A percentile compares a stretch with the other conserved stretches of the same genome.
phyloP scores from a whole-genome alignment of 164 flowering plant species.

The Santalum album region DNA sequence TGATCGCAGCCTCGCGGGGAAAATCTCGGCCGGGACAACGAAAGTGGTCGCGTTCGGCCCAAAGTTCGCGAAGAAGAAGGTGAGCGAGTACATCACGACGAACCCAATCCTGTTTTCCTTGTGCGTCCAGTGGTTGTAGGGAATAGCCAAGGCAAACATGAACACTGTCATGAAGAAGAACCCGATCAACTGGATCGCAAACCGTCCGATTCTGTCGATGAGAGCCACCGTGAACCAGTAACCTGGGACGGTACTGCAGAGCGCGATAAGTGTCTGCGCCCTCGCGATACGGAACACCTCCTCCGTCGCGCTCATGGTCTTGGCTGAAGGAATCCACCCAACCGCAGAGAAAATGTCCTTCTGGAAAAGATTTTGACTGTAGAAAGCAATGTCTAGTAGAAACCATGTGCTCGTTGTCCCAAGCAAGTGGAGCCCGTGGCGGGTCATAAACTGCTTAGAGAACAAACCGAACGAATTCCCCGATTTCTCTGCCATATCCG shows the following conservation, averaged over 20 bases:
- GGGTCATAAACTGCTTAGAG: slow-evolving; percentile 25
- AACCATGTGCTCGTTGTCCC: slow-evolving; percentile 69
- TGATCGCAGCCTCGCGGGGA: slow-evolving; percentile 57
- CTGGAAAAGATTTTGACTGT: slow-evolving; percentile 72
- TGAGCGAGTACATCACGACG: slow-evolving; percentile 47
- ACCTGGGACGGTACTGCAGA: slow-evolving; percentile 75
- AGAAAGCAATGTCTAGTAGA: slow-evolving; percentile 55
- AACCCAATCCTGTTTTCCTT: slow-evolving; percentile 48
- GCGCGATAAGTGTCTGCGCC: slow-evolving; percentile 64
- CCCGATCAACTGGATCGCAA: slow-evolving; percentile 59
- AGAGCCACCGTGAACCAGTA: slow-evolving; percentile 80
- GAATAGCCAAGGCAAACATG: slow-evolving; percentile 68
- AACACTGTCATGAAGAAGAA: slow-evolving; percentile 75
- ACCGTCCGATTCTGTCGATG: slow-evolving; percentile 61
- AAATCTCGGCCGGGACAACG: slow-evolving; percentile 69
- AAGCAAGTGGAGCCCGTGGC: slow-evolving; percentile 54
- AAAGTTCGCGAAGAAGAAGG: slow-evolving; percentile 69
- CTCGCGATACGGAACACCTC: slow-evolving; percentile 54
- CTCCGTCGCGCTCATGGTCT: slow-evolving; percentile 50
- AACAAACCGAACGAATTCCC: slow-evolving; percentile 29
- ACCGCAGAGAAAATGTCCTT: slow-evolving; percentile 68
- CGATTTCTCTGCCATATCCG: not conserved
- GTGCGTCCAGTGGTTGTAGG: slow-evolving; percentile 54
- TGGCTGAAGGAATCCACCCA: slow-evolving; percentile 53
- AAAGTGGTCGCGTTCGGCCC: slow-evolving; percentile 74